Evolutionary conservation across 345 rosid species (phyloP).

Genomic region (Carallia brachiata): DNA sequence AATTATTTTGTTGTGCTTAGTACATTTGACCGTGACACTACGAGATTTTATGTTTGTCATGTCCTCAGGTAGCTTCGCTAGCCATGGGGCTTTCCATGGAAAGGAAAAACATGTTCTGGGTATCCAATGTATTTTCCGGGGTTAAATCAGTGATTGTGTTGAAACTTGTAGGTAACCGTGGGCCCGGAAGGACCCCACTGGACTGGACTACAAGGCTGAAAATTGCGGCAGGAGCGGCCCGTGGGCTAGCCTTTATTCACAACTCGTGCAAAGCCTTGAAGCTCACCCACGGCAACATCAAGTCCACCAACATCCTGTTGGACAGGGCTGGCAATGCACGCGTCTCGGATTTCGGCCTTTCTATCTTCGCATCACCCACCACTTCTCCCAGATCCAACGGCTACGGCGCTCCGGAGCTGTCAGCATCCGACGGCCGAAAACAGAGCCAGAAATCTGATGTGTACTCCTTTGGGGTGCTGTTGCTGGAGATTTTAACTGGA

Average conservation of each 20-base stretch:
- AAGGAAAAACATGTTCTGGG: no score
- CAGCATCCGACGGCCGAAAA: slow-evolving; percentile 40
- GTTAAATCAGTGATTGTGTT: neutral
- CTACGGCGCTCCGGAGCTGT: slow-evolving; percentile 65
- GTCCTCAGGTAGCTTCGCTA: neutral
- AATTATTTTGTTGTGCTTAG: neutral
- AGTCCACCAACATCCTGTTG: slow-evolving; percentile 76
- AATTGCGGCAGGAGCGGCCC: slow-evolving; percentile 78
- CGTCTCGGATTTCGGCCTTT: slow-evolving; percentile 69
- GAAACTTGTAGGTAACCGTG: slow-evolving; percentile 64
- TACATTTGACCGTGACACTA: neutral
- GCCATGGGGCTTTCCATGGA: no score
- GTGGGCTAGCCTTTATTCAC: slow-evolving; percentile 74
- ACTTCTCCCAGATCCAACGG: slow-evolving; percentile 54
- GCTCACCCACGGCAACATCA: slow-evolving; percentile 80
- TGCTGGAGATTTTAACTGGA: slow-evolving; percentile 74
- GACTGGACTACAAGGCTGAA: slow-evolving; percentile 87
- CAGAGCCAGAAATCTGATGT: slow-evolving; percentile 67
- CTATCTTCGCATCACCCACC: slow-evolving; percentile 43
- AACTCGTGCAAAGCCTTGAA: slow-evolving; percentile 65
- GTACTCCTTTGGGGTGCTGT: slow-evolving; percentile 75
- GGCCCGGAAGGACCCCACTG: slow-evolving; percentile 82
- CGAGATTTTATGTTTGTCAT: neutral
- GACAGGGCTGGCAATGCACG: slow-evolving; percentile 64
- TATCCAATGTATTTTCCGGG: no score